These are phyloP conservation scores for Boletellus ananas DNA, from an alignment of 768 basidiomycete species.

Conservation along the genomic window DNA sequence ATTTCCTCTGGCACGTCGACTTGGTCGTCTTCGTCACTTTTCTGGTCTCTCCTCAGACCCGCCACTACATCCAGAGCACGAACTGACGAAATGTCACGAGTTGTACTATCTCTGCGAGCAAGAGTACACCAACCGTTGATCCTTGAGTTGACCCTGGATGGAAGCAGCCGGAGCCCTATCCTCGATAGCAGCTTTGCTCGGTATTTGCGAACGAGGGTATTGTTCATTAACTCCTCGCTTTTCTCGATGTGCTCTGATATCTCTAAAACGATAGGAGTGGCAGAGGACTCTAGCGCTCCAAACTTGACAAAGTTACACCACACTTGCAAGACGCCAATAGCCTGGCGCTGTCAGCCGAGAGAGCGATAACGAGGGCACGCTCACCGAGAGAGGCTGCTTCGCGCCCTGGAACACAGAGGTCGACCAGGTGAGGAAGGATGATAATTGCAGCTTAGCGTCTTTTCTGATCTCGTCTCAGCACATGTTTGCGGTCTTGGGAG, in stretches of 20 bases:
- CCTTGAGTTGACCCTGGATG: conserved; percentile 39
- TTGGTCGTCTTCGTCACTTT: conserved; percentile 36
- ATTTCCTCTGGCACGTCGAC: conserved; percentile 75
- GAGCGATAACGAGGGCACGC: conserved; percentile 8
- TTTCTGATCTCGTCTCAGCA: conserved; percentile 40
- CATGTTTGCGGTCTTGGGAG: not conserved
- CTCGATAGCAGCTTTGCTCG: conserved; percentile 67
- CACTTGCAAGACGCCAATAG: conserved; percentile 64
- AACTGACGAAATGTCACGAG: conserved; percentile 20
- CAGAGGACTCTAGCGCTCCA: conserved; percentile 49
- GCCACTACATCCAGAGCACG: conserved; percentile 22
- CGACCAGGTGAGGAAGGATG: conserved; percentile 51
- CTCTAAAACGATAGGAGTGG: conserved; percentile 42
- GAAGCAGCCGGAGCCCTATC: conserved; percentile 58
- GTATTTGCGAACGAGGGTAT: conserved; percentile 68
- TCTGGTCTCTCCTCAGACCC: conserved; percentile 5
- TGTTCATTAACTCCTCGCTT: conserved; percentile 41
- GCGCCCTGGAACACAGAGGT: conserved; percentile 34
- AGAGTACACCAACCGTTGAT: conserved; percentile 38
- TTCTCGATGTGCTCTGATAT: conserved; percentile 43
- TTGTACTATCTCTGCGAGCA: conserved; percentile 23
- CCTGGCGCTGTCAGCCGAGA: conserved; percentile 37
- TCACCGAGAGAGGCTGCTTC: conserved; percentile 51
- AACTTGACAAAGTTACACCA: conserved; percentile 69
- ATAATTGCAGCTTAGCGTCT: conserved; percentile 50